A percentile compares a stretch with the other conserved stretches of the same genome.
These are phyloP conservation scores for Populus pruinosa DNA, from an alignment of 345 rosid genomes.

Conservation along the genomic window DNA sequence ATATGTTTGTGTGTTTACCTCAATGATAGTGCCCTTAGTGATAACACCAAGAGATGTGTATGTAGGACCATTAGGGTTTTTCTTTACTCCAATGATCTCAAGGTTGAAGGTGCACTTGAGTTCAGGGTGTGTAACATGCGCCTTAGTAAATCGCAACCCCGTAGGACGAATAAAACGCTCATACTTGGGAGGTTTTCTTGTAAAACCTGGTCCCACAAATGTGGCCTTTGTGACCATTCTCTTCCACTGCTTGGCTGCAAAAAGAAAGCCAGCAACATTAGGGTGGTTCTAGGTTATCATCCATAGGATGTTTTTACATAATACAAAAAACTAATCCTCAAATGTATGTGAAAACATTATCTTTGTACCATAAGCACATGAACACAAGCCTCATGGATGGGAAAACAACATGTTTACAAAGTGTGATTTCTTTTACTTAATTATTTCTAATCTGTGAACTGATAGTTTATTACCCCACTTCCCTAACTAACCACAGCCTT, in stretches of 20 bases:
- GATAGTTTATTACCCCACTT: neutral
- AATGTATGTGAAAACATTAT: neutral
- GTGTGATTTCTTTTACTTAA: neutral
- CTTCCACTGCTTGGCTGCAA: conserved; percentile 93
- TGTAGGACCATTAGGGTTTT: conserved; percentile 93
- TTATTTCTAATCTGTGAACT: neutral
- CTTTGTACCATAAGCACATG: neutral
- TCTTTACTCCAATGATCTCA: conserved; percentile 81
- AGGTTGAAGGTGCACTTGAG: conserved; percentile 84
- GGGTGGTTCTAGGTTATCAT: neutral
- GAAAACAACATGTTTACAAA: neutral
- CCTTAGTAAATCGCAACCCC: conserved; percentile 83
- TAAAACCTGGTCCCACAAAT: conserved; percentile 83
- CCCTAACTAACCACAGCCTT: neutral
- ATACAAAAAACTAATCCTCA: neutral
- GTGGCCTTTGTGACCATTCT: conserved; percentile 93
- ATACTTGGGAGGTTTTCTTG: conserved; percentile 93
- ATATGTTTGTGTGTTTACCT: conserved; percentile 38
- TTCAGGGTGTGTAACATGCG: conserved; percentile 92
- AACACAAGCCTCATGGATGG: neutral
- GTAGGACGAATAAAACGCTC: conserved; percentile 94
- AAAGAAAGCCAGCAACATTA: neutral
- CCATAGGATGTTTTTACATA: neutral
- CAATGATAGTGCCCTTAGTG: conserved; percentile 87
- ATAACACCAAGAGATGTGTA: conserved; percentile 87